Percentiles rank a stretch among this genome's conserved stretches.
Conservation (phyloP, 192 early-diverging fungal species). For the Coemansia sp. region DNA sequence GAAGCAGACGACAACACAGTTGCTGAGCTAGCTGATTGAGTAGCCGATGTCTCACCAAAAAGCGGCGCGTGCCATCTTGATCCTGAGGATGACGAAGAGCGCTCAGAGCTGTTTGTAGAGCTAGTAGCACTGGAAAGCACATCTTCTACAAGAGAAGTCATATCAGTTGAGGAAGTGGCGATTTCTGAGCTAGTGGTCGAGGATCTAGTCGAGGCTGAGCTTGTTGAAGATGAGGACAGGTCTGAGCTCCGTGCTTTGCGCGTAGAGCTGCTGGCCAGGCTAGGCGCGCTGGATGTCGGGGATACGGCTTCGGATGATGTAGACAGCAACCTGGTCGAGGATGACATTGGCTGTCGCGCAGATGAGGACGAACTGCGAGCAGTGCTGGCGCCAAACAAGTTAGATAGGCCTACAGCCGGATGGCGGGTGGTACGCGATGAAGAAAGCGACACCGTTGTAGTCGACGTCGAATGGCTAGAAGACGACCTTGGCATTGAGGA, state of each 20-base stretch:
- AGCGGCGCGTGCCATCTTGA: neutral
- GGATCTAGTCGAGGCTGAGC: too few relatives aligned
- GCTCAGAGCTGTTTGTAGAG: neutral
- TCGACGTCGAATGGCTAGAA: neutral
- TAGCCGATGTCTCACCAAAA: neutral
- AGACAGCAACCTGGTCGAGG: neutral
- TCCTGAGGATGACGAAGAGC: neutral
- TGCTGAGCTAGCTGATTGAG: neutral
- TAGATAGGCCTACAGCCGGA: neutral
- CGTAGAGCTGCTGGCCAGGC: neutral
- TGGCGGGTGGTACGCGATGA: neutral
- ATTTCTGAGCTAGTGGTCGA: neutral
- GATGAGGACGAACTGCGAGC: neutral
- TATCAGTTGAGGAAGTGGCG: neutral
- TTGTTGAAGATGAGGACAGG: too few relatives aligned
- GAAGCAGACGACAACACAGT: neutral
- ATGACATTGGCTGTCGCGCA: neutral
- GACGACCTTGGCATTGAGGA: neutral
- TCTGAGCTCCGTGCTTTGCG: neutral
- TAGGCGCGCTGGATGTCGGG: neutral
- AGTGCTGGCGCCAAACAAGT: neutral
- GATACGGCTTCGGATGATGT: neutral
- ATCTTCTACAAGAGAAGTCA: neutral
- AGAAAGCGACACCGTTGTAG: constrained; percentile 1
- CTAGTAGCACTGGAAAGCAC: neutral